Evolutionary conservation across 768 basidiomycete species (phyloP).

Genomic region (Grammothele lineata): DNA sequence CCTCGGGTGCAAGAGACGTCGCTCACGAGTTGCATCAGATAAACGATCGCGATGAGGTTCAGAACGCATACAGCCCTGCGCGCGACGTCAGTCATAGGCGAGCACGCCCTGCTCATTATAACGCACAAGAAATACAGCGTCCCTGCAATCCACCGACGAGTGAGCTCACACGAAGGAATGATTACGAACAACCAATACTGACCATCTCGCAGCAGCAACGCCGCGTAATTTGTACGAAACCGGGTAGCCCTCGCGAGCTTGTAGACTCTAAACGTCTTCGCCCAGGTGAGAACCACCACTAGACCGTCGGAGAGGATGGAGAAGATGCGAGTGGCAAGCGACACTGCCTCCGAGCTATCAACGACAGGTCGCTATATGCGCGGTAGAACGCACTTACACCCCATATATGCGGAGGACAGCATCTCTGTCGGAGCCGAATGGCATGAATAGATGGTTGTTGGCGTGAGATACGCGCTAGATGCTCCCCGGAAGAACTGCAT

Average conservation of each 20-base stretch:
- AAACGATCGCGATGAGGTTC: slow-evolving; percentile 9
- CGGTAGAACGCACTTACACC: slow-evolving; percentile 1
- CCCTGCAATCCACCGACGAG: background rate
- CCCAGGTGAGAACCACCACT: slow-evolving; percentile 15
- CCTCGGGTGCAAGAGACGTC: too few relatives aligned
- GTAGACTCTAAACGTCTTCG: slow-evolving; percentile 6
- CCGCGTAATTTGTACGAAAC: slow-evolving; percentile 2
- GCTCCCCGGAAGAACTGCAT: slow-evolving; percentile 9
- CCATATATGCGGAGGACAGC: background rate
- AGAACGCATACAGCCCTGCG: slow-evolving; percentile 6
- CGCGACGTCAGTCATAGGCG: too few relatives aligned
- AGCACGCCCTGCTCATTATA: too few relatives aligned
- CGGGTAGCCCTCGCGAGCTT: slow-evolving; percentile 1
- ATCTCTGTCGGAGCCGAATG: slow-evolving; percentile 7
- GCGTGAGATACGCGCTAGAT: slow-evolving; percentile 1
- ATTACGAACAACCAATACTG: background rate
- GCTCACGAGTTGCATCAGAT: slow-evolving; percentile 2
- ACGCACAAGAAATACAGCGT: slow-evolving; percentile 13
- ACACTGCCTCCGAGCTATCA: slow-evolving; percentile 1
- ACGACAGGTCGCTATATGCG: too few relatives aligned
- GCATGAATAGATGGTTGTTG: slow-evolving; percentile 5
- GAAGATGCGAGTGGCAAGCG: slow-evolving; percentile 11
- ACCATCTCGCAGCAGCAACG: slow-evolving; percentile 10
- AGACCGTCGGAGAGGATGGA: slow-evolving; percentile 14
- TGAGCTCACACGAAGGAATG: background rate